Evolutionary conservation across 2,329 filamentous ascomycete genomes (phyloP), one percentile per base, ranked within the genome.

Genomic region (Verticillium dahliae): DNA sequence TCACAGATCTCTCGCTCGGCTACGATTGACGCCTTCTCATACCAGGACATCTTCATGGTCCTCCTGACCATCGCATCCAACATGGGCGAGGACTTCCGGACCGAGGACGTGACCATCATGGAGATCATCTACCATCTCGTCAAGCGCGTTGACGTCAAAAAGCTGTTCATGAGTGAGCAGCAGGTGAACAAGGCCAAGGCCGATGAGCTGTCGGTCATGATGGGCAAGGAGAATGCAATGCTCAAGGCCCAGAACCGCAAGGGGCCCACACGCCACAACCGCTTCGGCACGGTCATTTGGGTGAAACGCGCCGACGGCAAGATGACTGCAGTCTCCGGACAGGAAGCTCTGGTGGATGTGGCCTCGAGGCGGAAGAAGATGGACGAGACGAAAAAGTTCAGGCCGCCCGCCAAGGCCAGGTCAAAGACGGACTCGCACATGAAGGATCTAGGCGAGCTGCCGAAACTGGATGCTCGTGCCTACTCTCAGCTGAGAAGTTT

Each of bases 221-320:
- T 97, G 73, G 85, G 85, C 60, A 92, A 95, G 70, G 95, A 99
- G 75, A 87, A 88, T 2, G 85, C 88, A n/a, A 90, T 96, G 86
- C 81, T 91, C 60, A 86, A 89, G 68, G 84, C 89, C 57, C 89
- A 92, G 68, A 89, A 89, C 60, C 89, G 87, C 67, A 88, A 88
- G 70, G 90, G 90, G 2, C 91, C 93, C 0, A 93, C 92, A 3
- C 82, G 95, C 57, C 95, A 99, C 74, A 96, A 93, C 68, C 86
- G 95, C 38, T 99, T 98, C 70, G 95, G 95, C 2, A 96, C 93
- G 11, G 98, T 98, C 91, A 87, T 97, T 38, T 98, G 94, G 93
- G 86, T 99, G 41, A 92, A 96, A 76, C 83, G 93, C 61, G 90
- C 92, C 57, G 90, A 93, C 67, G 87, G 90, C 58, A 93, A 93